A percentile compares a stretch with the other conserved stretches of the same genome.
Conservation (phyloP, 2,329 filamentous ascomycete species). For the Calonectria honghensis region DNA sequence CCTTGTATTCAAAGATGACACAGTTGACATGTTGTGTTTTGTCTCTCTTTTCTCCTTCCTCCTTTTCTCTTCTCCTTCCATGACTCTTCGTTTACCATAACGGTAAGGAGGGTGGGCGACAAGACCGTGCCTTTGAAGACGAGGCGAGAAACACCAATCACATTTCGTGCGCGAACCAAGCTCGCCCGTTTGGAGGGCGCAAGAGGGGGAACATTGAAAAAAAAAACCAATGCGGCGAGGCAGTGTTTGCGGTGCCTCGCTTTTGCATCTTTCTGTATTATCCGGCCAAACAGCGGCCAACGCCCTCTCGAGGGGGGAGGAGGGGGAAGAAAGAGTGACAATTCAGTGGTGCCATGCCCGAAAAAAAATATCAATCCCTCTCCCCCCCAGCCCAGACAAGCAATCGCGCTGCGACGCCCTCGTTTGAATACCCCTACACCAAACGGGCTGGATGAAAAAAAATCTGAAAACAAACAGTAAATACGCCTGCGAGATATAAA, state of each 20-base stretch:
- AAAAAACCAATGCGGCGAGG: constrained; percentile 17
- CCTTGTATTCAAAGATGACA: background rate
- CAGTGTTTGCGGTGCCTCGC: constrained; percentile 19
- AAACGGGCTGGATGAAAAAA: constrained; percentile 22
- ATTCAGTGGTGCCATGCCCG: constrained; percentile 20
- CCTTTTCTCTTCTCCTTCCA: background rate
- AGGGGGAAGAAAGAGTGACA: constrained; percentile 9
- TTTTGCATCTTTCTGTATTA: constrained; percentile 24
- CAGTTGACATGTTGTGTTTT: background rate
- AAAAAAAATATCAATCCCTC: constrained; percentile 1
- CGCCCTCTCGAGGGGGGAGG: background rate
- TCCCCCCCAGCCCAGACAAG: background rate
- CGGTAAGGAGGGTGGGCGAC: background rate
- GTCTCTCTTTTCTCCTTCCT: background rate
- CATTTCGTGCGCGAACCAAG: constrained; percentile 17
- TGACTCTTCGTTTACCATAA: background rate
- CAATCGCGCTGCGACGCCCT: constrained; percentile 25
- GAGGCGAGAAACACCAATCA: constrained; percentile 16
- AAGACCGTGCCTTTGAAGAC: background rate
- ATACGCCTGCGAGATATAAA: background rate
- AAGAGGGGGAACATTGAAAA: constrained; percentile 8
- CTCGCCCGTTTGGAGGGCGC: constrained; percentile 13
- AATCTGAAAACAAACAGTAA: background rate
- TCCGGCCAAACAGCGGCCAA: constrained; percentile 21
- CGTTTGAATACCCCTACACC: constrained; percentile 6